Evolutionary conservation across 2,329 filamentous ascomycete genomes (phyloP).

Genomic region (Cordyceps farinosa): DNA sequence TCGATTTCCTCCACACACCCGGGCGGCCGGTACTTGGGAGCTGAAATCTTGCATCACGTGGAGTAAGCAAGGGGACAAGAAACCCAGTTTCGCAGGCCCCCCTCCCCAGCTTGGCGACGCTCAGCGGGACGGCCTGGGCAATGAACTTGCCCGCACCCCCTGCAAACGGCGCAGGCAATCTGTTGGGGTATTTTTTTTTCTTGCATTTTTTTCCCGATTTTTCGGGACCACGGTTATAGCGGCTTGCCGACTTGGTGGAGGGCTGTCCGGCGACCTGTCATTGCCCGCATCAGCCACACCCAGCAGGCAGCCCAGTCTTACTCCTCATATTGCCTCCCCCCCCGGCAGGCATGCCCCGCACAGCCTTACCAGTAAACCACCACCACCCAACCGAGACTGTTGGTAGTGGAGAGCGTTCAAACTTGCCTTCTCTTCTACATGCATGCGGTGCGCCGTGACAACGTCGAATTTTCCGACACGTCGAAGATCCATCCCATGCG

Average conservation of each 20-base stretch:
- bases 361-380: not conserved
- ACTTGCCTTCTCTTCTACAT: not conserved
- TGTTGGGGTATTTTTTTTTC: too few relatives aligned
- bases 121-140: not conserved
- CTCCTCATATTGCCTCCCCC: too few relatives aligned
- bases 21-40: not conserved
- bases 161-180: not conserved
- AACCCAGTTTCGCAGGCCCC: not conserved
- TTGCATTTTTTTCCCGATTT: not conserved
- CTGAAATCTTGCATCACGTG: not conserved
- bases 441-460: not conserved
- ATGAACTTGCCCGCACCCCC: not conserved
- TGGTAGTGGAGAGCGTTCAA: not conserved
- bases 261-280: too few relatives aligned
- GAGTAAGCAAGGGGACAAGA: not conserved
- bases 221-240: too few relatives aligned
- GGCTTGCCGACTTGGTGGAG: too few relatives aligned
- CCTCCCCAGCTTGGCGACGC: not conserved
- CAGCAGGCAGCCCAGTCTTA: too few relatives aligned
- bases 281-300: too few relatives aligned
- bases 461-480: not conserved
- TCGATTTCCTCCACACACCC: not conserved
- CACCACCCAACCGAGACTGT: too few relatives aligned
- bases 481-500: not conserved
- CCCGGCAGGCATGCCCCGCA: not conserved